phyloP scores from a whole-genome alignment of 106 monocot species.

The Dioscorea zingiberensis region DNA sequence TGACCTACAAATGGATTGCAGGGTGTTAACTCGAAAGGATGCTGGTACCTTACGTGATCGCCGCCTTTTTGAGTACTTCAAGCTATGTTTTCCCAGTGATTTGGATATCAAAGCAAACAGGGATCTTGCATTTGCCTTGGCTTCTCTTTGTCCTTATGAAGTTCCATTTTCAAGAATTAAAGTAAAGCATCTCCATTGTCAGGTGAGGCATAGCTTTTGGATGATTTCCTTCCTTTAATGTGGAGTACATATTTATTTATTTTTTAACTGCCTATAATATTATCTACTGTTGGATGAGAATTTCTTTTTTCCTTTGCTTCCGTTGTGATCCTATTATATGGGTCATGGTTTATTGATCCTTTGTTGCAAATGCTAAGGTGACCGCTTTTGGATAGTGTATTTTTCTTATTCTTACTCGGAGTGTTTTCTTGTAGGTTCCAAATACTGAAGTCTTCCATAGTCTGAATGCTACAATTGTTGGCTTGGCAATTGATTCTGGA shows the following conservation, averaged over 20 bases:
- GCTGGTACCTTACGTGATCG: slow-evolving; percentile 42
- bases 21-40: slow-evolving; percentile 56
- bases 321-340: too few relatives aligned
- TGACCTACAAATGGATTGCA: slow-evolving; percentile 12
- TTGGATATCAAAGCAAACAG: slow-evolving; percentile 46
- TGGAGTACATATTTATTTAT: too few relatives aligned
- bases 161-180: slow-evolving; percentile 61
- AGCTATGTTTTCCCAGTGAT: slow-evolving; percentile 51
- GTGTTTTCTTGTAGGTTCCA: slow-evolving; percentile 41
- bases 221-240: too few relatives aligned
- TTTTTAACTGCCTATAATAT: too few relatives aligned
- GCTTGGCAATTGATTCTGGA: slow-evolving; percentile 53
- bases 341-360: too few relatives aligned
- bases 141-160: slow-evolving; percentile 85
- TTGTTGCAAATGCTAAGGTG: too few relatives aligned
- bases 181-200: slow-evolving; percentile 66
- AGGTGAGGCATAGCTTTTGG: slow-evolving; percentile 54
- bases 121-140: slow-evolving; percentile 69
- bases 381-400: too few relatives aligned
- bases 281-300: too few relatives aligned
- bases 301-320: too few relatives aligned
- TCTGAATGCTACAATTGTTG: slow-evolving; percentile 89
- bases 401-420: too few relatives aligned
- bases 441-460: slow-evolving; percentile 67
- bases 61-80: slow-evolving; percentile 63